These are phyloP conservation scores for Exserohilum rostratum DNA, from an alignment of 2,329 filamentous ascomycete species.

Conservation along the genomic window DNA sequence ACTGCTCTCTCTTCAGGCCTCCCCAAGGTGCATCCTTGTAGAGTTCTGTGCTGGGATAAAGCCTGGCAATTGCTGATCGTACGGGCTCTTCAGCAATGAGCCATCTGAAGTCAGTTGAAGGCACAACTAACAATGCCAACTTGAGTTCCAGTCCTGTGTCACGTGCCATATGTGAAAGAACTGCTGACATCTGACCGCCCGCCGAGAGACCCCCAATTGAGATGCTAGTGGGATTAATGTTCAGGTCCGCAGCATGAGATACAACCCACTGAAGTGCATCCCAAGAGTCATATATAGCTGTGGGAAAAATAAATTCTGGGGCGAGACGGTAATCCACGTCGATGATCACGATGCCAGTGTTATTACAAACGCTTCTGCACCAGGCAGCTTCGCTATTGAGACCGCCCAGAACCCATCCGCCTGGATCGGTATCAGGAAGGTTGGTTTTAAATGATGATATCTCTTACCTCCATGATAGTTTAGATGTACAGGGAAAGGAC, in stretches of 20 bases:
- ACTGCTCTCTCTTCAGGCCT: constrained; percentile 17
- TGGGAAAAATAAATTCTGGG: constrained; percentile 59
- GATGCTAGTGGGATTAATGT: constrained; percentile 20
- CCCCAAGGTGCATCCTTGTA: constrained; percentile 25
- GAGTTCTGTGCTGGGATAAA: constrained; percentile 18
- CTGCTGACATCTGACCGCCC: constrained; percentile 45
- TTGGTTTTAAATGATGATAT: neutral
- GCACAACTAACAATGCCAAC: constrained; percentile 21
- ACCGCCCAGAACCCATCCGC: constrained; percentile 21
- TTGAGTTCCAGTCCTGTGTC: constrained; percentile 19
- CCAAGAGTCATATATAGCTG: constrained; percentile 57
- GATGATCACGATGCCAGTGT: constrained; percentile 17
- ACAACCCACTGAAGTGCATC: constrained; percentile 51
- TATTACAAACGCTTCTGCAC: constrained; percentile 20
- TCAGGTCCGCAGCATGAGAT: constrained; percentile 20
- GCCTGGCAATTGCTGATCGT: constrained; percentile 8
- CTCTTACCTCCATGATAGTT: constrained; percentile 18
- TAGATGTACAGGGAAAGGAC: constrained; percentile 15
- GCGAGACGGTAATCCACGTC: constrained; percentile 60
- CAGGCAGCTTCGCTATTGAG: constrained; percentile 20
- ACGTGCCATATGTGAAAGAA: constrained; percentile 23
- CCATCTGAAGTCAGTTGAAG: constrained; percentile 20
- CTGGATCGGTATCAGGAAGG: neutral
- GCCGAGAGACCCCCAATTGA: constrained; percentile 58
- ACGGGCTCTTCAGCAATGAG: constrained; percentile 16